Percentiles rank a stretch among this genome's conserved stretches.
phyloP scores from a whole-genome alignment of 352 stramenopile species.

The Stephanocyclus meneghinianus region DNA sequence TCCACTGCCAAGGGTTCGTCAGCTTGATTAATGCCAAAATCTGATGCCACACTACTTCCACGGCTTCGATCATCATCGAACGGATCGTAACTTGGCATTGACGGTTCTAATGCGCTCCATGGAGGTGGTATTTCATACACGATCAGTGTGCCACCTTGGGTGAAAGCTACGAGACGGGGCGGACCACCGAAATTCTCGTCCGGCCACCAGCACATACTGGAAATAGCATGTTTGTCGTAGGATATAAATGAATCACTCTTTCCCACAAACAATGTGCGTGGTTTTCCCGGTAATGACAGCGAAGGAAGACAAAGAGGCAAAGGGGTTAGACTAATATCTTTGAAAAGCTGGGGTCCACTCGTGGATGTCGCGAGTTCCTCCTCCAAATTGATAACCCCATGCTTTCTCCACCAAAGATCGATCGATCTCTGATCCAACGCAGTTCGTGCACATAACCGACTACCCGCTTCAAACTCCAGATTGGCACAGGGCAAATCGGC shows the following conservation, averaged over 20 bases:
- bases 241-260: conserved; percentile 1
- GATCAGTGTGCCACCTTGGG: conserved; percentile 57
- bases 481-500: conserved; percentile 13
- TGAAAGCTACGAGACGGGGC: conserved; percentile 63
- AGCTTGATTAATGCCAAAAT: conserved; percentile 36
- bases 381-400: conserved; percentile 51
- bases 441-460: conserved; percentile 38
- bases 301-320: conserved; percentile 65
- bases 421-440: conserved; percentile 39
- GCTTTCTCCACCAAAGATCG: conserved; percentile 51
- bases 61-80: conserved; percentile 45
- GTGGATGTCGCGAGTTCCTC: conserved; percentile 16
- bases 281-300: conserved; percentile 53
- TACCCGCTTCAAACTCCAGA: conserved; percentile 53
- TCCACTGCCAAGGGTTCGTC: background rate
- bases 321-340: conserved; percentile 69
- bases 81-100: conserved; percentile 76
- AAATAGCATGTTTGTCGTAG: conserved; percentile 33
- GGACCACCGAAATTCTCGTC: conserved; percentile 73
- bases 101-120: conserved; percentile 69
- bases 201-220: conserved; percentile 71
- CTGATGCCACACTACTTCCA: conserved; percentile 51
- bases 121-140: conserved; percentile 80
- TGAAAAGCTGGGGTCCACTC: conserved; percentile 24
- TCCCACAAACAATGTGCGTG: background rate